Evolutionary conservation across 2,329 filamentous ascomycete species (phyloP).

Genomic region (Fusarium nisikadoi): DNA sequence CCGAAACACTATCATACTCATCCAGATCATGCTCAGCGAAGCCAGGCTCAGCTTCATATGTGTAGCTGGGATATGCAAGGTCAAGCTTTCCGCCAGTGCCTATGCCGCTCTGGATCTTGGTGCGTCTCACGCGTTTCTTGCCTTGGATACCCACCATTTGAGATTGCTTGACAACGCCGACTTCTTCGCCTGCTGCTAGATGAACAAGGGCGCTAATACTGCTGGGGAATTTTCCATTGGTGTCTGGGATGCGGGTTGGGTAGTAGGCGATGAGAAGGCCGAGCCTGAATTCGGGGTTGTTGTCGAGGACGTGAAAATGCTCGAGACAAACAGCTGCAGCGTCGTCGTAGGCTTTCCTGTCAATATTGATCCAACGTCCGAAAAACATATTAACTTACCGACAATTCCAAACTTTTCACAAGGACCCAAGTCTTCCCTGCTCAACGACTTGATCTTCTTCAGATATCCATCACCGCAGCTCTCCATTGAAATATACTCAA

Average conservation of each 20-base stretch:
- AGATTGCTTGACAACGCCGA: conserved; percentile 54
- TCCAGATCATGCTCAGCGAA: conserved; percentile 79
- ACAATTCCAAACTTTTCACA: conserved; percentile 58
- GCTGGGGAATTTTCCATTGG: conserved; percentile 53
- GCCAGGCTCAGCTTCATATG: conserved; percentile 64
- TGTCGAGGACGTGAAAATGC: conserved; percentile 57
- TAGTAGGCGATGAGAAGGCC: conserved; percentile 58
- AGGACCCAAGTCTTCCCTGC: conserved; percentile 48
- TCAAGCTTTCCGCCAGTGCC: conserved; percentile 52
- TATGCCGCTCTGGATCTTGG: conserved; percentile 50
- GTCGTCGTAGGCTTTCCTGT: conserved; percentile 49
- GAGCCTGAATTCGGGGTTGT: conserved; percentile 57
- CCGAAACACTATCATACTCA: conserved; percentile 71
- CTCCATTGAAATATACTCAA: conserved; percentile 56
- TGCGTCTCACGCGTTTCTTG: conserved; percentile 51
- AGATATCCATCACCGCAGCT: conserved; percentile 49
- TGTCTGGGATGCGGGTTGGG: conserved; percentile 56
- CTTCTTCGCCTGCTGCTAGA: conserved; percentile 51
- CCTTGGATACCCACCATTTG: conserved; percentile 60
- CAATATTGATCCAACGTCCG: too few relatives aligned
- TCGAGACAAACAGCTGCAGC: conserved; percentile 57
- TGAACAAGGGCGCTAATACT: conserved; percentile 55
- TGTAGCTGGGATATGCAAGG: conserved; percentile 54
- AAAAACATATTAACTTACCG: conserved; percentile 43
- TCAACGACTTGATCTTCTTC: conserved; percentile 49